Conservation (phyloP, 495 filamentous ascomycete genomes). For the Podospora pseudocomata region DNA sequence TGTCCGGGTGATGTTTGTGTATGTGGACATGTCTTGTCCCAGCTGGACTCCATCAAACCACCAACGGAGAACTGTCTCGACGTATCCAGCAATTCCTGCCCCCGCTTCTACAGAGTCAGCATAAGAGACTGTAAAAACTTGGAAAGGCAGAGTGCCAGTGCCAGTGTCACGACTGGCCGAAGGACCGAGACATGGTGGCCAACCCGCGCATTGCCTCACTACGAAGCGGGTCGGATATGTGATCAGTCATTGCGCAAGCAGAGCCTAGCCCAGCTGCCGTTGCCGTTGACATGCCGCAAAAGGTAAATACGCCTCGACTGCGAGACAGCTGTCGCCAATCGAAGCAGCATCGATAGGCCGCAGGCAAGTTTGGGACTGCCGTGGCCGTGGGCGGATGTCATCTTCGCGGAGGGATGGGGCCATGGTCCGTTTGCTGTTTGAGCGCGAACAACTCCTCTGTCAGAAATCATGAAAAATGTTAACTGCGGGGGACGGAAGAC, state of each 20-base stretch:
- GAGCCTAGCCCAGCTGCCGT: background rate
- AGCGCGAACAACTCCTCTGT: background rate
- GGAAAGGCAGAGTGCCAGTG: background rate
- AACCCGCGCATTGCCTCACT: background rate
- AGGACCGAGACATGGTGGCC: background rate
- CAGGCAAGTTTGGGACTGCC: background rate
- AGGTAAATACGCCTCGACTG: background rate
- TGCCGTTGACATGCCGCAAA: background rate
- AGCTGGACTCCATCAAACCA: background rate
- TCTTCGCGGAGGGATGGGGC: background rate
- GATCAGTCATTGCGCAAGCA: background rate
- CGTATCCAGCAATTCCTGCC: background rate
- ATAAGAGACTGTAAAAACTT: background rate
- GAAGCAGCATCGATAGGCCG: background rate
- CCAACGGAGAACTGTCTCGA: background rate
- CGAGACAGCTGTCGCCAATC: background rate
- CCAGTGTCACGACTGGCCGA: conserved; percentile 5
- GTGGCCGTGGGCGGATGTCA: background rate
- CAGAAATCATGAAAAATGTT: background rate
- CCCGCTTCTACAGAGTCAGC: too few species aligned
- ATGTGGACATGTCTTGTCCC: background rate
- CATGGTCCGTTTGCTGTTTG: background rate
- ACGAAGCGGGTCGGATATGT: background rate
- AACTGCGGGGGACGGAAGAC: background rate
- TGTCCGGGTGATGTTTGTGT: background rate